Evolutionary conservation across 169 alveolate genomes (phyloP).

Genomic region (Cryptosporidium meleagridis): DNA sequence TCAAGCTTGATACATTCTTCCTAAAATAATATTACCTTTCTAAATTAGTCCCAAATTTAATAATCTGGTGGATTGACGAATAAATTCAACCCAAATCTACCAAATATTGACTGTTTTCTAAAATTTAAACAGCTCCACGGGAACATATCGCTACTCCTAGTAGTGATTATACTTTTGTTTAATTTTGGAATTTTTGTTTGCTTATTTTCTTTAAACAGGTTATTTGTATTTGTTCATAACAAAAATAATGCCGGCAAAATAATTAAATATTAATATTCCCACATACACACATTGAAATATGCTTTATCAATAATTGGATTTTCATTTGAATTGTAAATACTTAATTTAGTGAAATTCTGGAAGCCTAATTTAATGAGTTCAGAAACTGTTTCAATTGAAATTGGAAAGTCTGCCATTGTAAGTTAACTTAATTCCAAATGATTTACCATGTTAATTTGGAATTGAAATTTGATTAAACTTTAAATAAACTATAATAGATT

Average conservation of each 20-base stretch:
- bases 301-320: neutral
- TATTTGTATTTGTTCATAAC: neutral
- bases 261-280: too few species aligned
- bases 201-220: neutral
- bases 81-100: neutral
- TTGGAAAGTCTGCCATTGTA: constrained; percentile 9
- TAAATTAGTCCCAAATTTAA: neutral
- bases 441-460: neutral
- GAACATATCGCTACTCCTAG: neutral
- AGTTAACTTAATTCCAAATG: neutral
- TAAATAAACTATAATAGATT: neutral
- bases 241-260: neutral
- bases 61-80: neutral
- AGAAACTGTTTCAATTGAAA: neutral
- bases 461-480: neutral
- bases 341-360: neutral
- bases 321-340: neutral
- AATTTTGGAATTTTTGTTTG: too few species aligned
- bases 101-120: neutral
- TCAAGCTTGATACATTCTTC: constrained; percentile 27
- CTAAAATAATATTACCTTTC: neutral
- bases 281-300: neutral
- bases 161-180: neutral
- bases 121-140: neutral
- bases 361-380: neutral